Conservation (phyloP, 768 basidiomycete genomes). For the Leccinum olivaceopallidum region DNA sequence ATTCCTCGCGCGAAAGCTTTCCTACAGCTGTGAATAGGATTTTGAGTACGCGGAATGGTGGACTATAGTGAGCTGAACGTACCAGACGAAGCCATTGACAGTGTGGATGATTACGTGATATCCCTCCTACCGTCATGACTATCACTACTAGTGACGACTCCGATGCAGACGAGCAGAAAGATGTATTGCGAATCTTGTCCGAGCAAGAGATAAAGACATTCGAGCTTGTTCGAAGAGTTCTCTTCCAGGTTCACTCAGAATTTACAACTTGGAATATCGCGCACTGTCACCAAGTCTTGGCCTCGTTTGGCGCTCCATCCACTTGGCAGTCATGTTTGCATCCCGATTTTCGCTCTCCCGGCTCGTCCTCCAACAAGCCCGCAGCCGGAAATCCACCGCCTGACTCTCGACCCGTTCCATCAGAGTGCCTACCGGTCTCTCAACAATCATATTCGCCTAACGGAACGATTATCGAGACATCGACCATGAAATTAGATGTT, state of each 20-base stretch:
- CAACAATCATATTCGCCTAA: constrained; percentile 20
- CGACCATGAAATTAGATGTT: constrained; percentile 17
- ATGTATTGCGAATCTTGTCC: constrained; percentile 9
- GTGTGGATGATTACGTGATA: constrained; percentile 11
- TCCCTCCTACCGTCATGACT: neutral
- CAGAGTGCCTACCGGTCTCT: constrained; percentile 3
- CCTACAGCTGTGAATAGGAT: constrained; percentile 46
- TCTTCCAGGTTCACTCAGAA: constrained; percentile 28
- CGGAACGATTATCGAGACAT: constrained; percentile 9
- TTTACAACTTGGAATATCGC: constrained; percentile 21
- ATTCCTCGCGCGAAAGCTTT: constrained; percentile 93
- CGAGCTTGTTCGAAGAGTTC: constrained; percentile 16
- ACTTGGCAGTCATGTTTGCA: constrained; percentile 16
- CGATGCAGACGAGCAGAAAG: constrained; percentile 12
- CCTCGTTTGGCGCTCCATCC: constrained; percentile 18
- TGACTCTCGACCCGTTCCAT: neutral
- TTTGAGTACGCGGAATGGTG: neutral
- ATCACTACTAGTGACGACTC: neutral
- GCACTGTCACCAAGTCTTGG: constrained; percentile 15
- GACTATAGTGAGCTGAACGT: constrained; percentile 2
- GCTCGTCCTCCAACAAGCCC: neutral
- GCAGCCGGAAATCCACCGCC: neutral
- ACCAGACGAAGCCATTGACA: constrained; percentile 29
- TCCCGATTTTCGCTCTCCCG: constrained; percentile 13
- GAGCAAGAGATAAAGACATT: constrained; percentile 2